phyloP scores from a whole-genome alignment of 1,284 basidiomycete species.

The Afroboletus lepidellus region DNA sequence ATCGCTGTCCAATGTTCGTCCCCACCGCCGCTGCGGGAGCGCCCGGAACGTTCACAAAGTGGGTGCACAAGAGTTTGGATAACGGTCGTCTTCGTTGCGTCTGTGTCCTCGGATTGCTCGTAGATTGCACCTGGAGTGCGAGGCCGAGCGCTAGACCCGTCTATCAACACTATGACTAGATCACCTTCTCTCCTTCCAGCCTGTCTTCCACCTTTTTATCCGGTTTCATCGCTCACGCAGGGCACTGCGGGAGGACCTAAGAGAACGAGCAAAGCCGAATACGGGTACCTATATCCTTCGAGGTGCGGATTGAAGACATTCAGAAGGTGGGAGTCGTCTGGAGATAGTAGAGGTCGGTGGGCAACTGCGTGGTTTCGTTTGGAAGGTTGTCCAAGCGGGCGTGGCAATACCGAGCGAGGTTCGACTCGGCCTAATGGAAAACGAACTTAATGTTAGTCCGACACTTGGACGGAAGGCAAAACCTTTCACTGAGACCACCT shows the following conservation, averaged over 20 bases:
- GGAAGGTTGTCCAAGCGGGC: constrained; percentile 66
- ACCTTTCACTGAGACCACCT: constrained; percentile 72
- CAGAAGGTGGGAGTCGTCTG: constrained; percentile 39
- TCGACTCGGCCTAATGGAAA: constrained; percentile 68
- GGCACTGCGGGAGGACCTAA: constrained; percentile 51
- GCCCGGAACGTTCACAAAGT: constrained; percentile 86
- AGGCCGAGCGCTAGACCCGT: constrained; percentile 15
- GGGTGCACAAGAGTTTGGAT: constrained; percentile 87
- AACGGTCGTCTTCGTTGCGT: constrained; percentile 62
- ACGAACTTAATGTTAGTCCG: not conserved
- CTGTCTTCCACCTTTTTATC: constrained; percentile 21
- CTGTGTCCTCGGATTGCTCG: constrained; percentile 22
- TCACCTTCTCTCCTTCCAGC: constrained; percentile 22
- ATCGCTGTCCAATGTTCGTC: constrained; percentile 60
- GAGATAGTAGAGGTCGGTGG: constrained; percentile 89
- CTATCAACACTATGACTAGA: constrained; percentile 7
- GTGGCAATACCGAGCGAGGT: constrained; percentile 81
- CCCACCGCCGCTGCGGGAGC: constrained; percentile 83
- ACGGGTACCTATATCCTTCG: constrained; percentile 47
- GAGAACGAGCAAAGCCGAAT: constrained; percentile 77
- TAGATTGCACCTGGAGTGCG: constrained; percentile 7
- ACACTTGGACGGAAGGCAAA: not conserved
- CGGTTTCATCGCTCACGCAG: constrained; percentile 37
- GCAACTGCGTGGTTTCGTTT: constrained; percentile 83
- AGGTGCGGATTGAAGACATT: constrained; percentile 22